Percentiles rank a stretch among this genome's conserved stretches.
Evolutionary conservation across 2,329 filamentous ascomycete species (phyloP).

Genomic region (Colletotrichum sublineola): DNA sequence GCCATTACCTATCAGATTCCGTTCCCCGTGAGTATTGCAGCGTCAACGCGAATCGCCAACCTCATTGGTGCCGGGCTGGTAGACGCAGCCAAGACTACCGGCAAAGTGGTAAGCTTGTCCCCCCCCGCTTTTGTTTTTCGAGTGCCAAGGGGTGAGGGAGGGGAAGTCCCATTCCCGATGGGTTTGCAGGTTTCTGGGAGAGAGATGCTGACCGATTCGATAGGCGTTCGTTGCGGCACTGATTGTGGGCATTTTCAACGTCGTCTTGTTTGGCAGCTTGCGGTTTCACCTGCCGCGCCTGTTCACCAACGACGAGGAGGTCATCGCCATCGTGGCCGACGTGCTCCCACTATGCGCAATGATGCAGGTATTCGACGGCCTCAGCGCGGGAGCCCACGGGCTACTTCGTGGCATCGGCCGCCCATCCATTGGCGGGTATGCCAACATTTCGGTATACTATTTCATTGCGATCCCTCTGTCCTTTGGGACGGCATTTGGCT

Average conservation of each 20-base stretch:
- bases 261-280: slow-evolving; percentile 76
- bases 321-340: slow-evolving; percentile 75
- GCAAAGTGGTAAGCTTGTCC: slow-evolving; percentile 73
- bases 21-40: slow-evolving; percentile 90
- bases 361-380: slow-evolving; percentile 90
- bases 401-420: slow-evolving; percentile 88
- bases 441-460: slow-evolving; percentile 90
- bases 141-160: no score
- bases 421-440: slow-evolving; percentile 90
- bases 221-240: slow-evolving; percentile 72
- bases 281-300: slow-evolving; percentile 81
- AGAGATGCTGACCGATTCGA: slow-evolving; percentile 47
- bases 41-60: slow-evolving; percentile 90
- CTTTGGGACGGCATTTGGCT: slow-evolving; percentile 81
- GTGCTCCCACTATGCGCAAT: slow-evolving; percentile 86
- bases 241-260: slow-evolving; percentile 83
- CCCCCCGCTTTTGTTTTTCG: not conserved
- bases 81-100: slow-evolving; percentile 82
- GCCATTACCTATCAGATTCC: slow-evolving; percentile 91
- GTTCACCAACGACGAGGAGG: slow-evolving; percentile 80
- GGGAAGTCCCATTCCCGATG: not conserved
- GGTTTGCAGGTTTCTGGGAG: not conserved
- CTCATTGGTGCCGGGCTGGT: slow-evolving; percentile 89
- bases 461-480: slow-evolving; percentile 86
- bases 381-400: slow-evolving; percentile 85